A percentile compares a stretch with the other conserved stretches of the same genome.
phyloP scores from a whole-genome alignment of 2,329 filamentous ascomycete species.

The Zalaria obscura region DNA sequence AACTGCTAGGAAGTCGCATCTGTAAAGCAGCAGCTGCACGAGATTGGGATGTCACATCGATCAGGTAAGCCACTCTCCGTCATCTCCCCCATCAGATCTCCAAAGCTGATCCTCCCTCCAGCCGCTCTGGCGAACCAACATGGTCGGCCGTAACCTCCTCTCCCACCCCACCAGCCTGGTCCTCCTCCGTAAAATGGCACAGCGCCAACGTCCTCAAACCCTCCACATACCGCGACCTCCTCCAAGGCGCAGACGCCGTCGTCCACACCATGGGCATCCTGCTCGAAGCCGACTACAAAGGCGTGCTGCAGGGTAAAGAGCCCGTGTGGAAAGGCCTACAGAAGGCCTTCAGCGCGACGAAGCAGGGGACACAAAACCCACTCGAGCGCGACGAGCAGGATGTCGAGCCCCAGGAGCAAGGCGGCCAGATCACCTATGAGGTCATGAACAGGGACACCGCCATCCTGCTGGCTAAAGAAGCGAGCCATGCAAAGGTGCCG shows the following conservation, averaged over 20 bases:
- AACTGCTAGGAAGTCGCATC: constrained; percentile 51
- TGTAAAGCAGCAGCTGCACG: constrained; percentile 76
- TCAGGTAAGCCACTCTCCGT: constrained; percentile 49
- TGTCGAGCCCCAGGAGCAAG: constrained; percentile 50
- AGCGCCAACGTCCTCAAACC: constrained; percentile 79
- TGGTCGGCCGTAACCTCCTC: constrained; percentile 73
- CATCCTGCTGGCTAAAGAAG: constrained; percentile 67
- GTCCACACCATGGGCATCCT: constrained; percentile 94
- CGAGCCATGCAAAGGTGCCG: constrained; percentile 46
- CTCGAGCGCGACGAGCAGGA: constrained; percentile 45
- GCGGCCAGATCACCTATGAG: constrained; percentile 82
- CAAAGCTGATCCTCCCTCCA: constrained; percentile 21
- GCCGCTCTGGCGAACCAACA: constrained; percentile 76
- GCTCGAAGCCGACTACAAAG: constrained; percentile 95
- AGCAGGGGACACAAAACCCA: constrained; percentile 49
- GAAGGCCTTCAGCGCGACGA: constrained; percentile 59
- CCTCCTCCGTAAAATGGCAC: constrained; percentile 71
- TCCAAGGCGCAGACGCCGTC: constrained; percentile 68
- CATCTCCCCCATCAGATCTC: background rate
- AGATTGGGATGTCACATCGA: constrained; percentile 84
- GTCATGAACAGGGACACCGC: constrained; percentile 90
- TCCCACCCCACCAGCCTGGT: constrained; percentile 61
- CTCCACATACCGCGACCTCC: constrained; percentile 59
- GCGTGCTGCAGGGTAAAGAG: constrained; percentile 69
- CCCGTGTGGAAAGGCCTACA: constrained; percentile 65